These are phyloP conservation scores for Emergomyces pasteurianus DNA, from an alignment of 2,329 filamentous ascomycete species.

Conservation along the genomic window DNA sequence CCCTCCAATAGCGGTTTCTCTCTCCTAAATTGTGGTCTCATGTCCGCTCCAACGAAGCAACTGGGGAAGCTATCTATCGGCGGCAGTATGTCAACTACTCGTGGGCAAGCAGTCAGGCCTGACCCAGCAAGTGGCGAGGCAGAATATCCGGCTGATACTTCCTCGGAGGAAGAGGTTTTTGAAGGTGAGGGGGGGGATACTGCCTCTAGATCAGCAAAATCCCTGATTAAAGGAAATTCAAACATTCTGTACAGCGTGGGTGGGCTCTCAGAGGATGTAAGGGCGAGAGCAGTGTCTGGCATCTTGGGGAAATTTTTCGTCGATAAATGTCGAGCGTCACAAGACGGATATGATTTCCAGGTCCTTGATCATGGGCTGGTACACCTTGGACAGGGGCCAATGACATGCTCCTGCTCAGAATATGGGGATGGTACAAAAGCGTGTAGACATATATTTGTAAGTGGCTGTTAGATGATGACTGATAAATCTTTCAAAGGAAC, in stretches of 20 bases:
- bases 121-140: conserved; percentile 10
- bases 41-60: conserved; percentile 30
- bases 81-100: conserved; percentile 22
- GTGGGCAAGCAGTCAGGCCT: conserved; percentile 16
- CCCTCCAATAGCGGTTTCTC: not conserved
- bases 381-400: conserved; percentile 18
- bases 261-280: conserved; percentile 4
- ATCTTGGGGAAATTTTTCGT: conserved; percentile 11
- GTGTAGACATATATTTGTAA: conserved; percentile 33
- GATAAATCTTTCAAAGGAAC: not conserved
- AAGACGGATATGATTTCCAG: conserved; percentile 26
- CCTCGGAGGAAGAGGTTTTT: conserved; percentile 14
- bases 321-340: conserved; percentile 18
- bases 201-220: not conserved
- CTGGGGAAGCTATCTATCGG: conserved; percentile 29
- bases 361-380: conserved; percentile 25
- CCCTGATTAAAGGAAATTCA: conserved; percentile 7
- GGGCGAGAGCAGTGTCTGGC: conserved; percentile 7
- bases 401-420: conserved; percentile 26
- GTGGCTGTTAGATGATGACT: conserved; percentile 8
- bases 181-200: conserved; percentile 7
- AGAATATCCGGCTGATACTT: conserved; percentile 10
- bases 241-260: conserved; percentile 8
- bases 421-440: conserved; percentile 21
- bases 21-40: conserved; percentile 14